Conservation (phyloP, 176 grass and related monocot species). For the Phragmites australis region DNA sequence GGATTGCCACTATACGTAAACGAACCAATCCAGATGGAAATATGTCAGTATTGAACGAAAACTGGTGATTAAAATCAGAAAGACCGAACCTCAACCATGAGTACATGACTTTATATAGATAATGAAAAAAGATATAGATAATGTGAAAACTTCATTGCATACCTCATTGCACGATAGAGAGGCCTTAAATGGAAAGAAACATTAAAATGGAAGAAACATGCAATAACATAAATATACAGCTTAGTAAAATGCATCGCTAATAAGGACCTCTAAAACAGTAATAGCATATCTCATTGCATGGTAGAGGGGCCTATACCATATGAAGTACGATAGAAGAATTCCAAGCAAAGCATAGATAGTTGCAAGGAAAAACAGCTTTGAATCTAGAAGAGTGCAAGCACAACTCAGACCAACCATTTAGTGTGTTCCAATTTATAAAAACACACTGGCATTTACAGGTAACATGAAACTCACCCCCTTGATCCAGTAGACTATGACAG, state of each 20-base stretch:
- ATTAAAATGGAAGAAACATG: neutral
- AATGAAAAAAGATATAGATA: too few relatives aligned
- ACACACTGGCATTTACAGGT: neutral
- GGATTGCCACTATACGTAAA: too few relatives aligned
- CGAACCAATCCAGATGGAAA: too few relatives aligned
- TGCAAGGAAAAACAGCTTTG: conserved; percentile 91
- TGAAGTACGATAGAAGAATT: conserved; percentile 83
- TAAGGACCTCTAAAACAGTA: neutral
- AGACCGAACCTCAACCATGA: too few relatives aligned
- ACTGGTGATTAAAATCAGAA: too few relatives aligned
- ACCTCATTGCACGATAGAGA: too few relatives aligned
- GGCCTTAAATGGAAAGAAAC: too few relatives aligned
- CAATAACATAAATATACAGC: neutral
- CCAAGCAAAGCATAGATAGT: conserved; percentile 86
- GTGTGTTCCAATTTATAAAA: neutral
- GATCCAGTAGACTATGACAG: conserved; percentile 92
- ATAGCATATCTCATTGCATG: conserved; percentile 76
- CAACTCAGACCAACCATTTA: conserved; percentile 24
- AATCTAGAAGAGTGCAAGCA: conserved; percentile 55
- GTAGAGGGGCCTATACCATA: conserved; percentile 93
- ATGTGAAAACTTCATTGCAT: too few relatives aligned
- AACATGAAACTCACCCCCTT: conserved; percentile 65
- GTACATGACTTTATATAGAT: too few relatives aligned
- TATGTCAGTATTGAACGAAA: too few relatives aligned
- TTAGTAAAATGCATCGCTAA: neutral